phyloP scores from a whole-genome alignment of 2,329 filamentous ascomycete species.

The Colletotrichum scovillei region DNA sequence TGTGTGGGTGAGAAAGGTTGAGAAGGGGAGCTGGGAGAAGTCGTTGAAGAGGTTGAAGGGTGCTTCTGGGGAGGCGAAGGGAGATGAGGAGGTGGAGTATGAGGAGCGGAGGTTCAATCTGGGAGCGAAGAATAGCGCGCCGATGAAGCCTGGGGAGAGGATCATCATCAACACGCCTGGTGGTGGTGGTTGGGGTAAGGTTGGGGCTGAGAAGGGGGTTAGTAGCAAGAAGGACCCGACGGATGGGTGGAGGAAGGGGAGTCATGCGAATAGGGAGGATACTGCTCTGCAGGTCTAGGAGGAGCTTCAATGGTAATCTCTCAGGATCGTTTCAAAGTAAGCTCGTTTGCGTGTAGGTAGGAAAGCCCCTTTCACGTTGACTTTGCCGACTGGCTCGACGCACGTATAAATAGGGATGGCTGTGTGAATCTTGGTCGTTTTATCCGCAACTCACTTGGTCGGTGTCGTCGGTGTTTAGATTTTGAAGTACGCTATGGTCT shows the following conservation, averaged over 20 bases:
- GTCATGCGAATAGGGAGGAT: slow-evolving; percentile 67
- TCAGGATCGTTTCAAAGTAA: not conserved
- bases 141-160: slow-evolving; percentile 80
- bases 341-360: too few relatives aligned
- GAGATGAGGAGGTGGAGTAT: slow-evolving; percentile 53
- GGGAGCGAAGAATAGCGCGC: slow-evolving; percentile 83
- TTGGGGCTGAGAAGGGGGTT: slow-evolving; percentile 67
- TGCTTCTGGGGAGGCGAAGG: slow-evolving; percentile 40
- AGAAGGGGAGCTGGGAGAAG: slow-evolving; percentile 63
- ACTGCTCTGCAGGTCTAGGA: slow-evolving; percentile 65
- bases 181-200: slow-evolving; percentile 79
- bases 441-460: too few relatives aligned
- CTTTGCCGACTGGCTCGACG: too few relatives aligned
- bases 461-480: too few relatives aligned
- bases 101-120: slow-evolving; percentile 76
- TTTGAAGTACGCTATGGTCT: too few relatives aligned
- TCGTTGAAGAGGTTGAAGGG: slow-evolving; percentile 51
- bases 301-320: too few relatives aligned
- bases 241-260: slow-evolving; percentile 66
- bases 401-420: too few relatives aligned
- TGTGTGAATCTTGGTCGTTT: too few relatives aligned
- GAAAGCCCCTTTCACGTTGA: too few relatives aligned
- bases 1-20: slow-evolving; percentile 83
- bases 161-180: slow-evolving; percentile 84
- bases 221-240: slow-evolving; percentile 65